Percentiles rank a stretch among this genome's conserved stretches.
Conservation (phyloP, 345 rosid genomes). For the Eucalyptus pauciflora region DNA sequence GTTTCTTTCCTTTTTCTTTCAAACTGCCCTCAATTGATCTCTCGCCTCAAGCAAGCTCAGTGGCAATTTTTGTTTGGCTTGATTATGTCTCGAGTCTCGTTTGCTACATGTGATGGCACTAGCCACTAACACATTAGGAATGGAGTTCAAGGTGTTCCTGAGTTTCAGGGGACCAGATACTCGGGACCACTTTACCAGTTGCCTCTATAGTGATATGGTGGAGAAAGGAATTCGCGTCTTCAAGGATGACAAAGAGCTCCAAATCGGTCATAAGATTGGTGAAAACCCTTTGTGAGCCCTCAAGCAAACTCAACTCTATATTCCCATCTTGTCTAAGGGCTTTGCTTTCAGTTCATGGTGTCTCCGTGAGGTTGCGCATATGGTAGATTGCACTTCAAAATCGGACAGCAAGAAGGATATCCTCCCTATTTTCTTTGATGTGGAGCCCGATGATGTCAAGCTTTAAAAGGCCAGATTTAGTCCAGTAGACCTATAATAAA, state of each 20-base stretch:
- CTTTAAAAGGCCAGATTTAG: too few relatives aligned
- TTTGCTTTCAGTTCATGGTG: background rate
- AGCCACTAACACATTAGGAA: background rate
- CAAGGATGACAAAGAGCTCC: background rate
- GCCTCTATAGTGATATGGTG: background rate
- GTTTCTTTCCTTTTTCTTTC: background rate
- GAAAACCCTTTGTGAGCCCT: background rate
- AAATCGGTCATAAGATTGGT: background rate
- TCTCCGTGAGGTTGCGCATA: background rate
- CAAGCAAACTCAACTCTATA: background rate
- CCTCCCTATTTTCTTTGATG: too few relatives aligned
- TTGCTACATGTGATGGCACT: background rate
- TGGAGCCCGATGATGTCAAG: too few relatives aligned
- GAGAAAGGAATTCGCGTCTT: background rate
- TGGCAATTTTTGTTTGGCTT: background rate
- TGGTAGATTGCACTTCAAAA: too few relatives aligned
- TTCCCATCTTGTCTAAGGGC: background rate
- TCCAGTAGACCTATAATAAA: too few relatives aligned
- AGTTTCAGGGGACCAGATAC: background rate
- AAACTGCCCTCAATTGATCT: background rate
- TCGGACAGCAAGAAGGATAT: too few relatives aligned
- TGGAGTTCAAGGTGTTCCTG: background rate
- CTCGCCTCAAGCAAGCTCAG: background rate
- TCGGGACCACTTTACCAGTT: background rate
- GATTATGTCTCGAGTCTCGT: background rate